Conservation (phyloP, 2,329 filamentous ascomycete species). For the Fusarium irregulare region DNA sequence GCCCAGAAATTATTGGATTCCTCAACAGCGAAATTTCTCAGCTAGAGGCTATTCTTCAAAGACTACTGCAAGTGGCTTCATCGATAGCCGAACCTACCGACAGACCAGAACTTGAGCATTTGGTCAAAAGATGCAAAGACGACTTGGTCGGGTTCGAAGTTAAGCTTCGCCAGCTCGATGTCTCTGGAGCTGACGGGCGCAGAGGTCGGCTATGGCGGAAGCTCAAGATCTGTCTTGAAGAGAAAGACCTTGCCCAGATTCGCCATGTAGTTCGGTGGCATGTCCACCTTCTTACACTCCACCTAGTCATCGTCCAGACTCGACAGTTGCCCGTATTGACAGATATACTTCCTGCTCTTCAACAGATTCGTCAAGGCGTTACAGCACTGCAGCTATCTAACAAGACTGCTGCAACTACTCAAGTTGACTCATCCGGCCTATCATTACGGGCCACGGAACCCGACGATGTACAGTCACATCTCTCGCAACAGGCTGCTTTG, state of each 20-base stretch:
- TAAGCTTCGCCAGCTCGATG: background rate
- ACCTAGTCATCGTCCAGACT: background rate
- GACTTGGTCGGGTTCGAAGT: fast-evolving
- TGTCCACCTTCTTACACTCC: fast-evolving
- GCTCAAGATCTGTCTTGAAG: background rate
- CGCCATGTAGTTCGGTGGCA: background rate
- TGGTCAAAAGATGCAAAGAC: background rate
- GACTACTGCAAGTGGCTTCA: fast-evolving
- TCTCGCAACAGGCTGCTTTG: background rate
- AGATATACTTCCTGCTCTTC: background rate
- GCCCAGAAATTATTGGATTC: background rate
- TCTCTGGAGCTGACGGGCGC: background rate
- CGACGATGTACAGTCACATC: fast-evolving
- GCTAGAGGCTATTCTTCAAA: fast-evolving
- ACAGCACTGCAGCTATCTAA: fast-evolving
- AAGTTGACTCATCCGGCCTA: fast-evolving
- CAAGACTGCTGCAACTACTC: fast-evolving
- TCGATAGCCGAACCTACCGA: no score
- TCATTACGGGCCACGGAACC: background rate
- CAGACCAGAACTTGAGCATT: fast-evolving
- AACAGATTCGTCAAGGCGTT: background rate
- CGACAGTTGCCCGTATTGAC: background rate
- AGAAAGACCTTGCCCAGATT: background rate
- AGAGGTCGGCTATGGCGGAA: background rate
- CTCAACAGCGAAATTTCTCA: fast-evolving